A percentile compares a stretch with the other conserved stretches of the same genome.
Conservation (phyloP, 768 basidiomycete species). For the Rhodotorula babjevae region DNA sequence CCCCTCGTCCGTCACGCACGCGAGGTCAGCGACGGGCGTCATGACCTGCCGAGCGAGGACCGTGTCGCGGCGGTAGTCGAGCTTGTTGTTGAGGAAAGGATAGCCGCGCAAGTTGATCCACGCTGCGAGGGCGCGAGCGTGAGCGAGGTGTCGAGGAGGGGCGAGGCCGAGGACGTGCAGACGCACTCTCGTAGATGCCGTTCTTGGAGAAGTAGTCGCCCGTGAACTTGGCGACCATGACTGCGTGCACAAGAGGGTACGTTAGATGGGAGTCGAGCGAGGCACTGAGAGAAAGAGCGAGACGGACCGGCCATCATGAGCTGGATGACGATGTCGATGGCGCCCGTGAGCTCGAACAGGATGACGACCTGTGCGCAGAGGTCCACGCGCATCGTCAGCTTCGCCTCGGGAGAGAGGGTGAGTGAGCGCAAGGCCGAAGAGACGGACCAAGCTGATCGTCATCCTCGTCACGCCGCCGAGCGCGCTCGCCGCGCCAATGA, state of each 20-base stretch:
- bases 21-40: slow-evolving; percentile 49
- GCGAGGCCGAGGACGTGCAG: slow-evolving; percentile 52
- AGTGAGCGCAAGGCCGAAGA: no score
- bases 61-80: slow-evolving; percentile 39
- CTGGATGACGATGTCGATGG: slow-evolving; percentile 71
- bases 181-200: slow-evolving; percentile 88
- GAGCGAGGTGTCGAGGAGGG: neutral
- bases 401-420: neutral
- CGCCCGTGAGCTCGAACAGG: slow-evolving; percentile 80
- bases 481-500: slow-evolving; percentile 77
- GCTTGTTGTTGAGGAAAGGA: slow-evolving; percentile 41
- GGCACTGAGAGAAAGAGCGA: slow-evolving; percentile 52
- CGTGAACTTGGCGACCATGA: slow-evolving; percentile 86
- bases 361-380: slow-evolving; percentile 68
- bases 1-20: slow-evolving; percentile 70
- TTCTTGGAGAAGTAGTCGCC: slow-evolving; percentile 87
- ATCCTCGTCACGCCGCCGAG: slow-evolving; percentile 90
- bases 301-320: slow-evolving; percentile 47
- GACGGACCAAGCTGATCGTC: slow-evolving; percentile 62
- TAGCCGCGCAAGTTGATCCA: slow-evolving; percentile 43
- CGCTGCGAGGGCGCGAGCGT: neutral
- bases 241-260: slow-evolving; percentile 16
- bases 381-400: neutral
- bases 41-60: slow-evolving; percentile 37
- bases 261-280: slow-evolving; percentile 45